A percentile compares a stretch with the other conserved stretches of the same genome.
Conservation (phyloP, 1,284 basidiomycete genomes). For the Exsudoporus floridanus region DNA sequence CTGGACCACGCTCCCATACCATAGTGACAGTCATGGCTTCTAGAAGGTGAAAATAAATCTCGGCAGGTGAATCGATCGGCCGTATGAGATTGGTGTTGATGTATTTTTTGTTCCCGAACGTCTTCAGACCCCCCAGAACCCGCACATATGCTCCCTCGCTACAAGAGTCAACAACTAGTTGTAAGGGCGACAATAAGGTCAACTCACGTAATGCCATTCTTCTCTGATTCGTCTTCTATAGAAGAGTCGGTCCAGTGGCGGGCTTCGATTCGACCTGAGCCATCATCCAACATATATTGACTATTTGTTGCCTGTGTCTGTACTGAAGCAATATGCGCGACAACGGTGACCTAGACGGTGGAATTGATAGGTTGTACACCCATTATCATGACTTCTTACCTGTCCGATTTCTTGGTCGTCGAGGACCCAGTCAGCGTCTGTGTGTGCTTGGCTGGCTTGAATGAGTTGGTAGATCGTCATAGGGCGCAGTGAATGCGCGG, state of each 20-base stretch:
- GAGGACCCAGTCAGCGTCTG: slow-evolving; percentile 86
- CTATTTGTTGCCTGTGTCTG: slow-evolving; percentile 79
- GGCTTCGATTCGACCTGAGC: slow-evolving; percentile 85
- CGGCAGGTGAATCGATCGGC: slow-evolving; percentile 69
- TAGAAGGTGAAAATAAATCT: slow-evolving; percentile 78
- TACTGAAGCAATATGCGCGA: slow-evolving; percentile 79
- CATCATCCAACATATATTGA: slow-evolving; percentile 84
- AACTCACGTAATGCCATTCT: slow-evolving; percentile 44
- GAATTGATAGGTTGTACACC: background rate
- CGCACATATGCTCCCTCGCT: slow-evolving; percentile 82
- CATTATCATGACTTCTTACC: slow-evolving; percentile 42
- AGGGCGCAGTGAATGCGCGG: slow-evolving; percentile 75
- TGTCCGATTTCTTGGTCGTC: slow-evolving; percentile 82
- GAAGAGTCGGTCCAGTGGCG: slow-evolving; percentile 84
- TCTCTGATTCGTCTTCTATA: slow-evolving; percentile 51
- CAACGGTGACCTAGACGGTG: slow-evolving; percentile 58
- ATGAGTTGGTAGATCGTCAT: slow-evolving; percentile 83
- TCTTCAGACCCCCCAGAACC: slow-evolving; percentile 89
- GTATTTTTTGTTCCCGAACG: slow-evolving; percentile 81
- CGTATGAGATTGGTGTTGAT: slow-evolving; percentile 78
- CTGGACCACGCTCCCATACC: slow-evolving; percentile 48
- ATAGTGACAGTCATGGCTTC: slow-evolving; percentile 52
- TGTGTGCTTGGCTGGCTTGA: slow-evolving; percentile 78
- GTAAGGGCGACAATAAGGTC: background rate
- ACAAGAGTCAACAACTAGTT: background rate